Evolutionary conservation across 352 stramenopile species (phyloP), one percentile per base, ranked within the genome.

Genomic region (Plasmopara viticola): DNA sequence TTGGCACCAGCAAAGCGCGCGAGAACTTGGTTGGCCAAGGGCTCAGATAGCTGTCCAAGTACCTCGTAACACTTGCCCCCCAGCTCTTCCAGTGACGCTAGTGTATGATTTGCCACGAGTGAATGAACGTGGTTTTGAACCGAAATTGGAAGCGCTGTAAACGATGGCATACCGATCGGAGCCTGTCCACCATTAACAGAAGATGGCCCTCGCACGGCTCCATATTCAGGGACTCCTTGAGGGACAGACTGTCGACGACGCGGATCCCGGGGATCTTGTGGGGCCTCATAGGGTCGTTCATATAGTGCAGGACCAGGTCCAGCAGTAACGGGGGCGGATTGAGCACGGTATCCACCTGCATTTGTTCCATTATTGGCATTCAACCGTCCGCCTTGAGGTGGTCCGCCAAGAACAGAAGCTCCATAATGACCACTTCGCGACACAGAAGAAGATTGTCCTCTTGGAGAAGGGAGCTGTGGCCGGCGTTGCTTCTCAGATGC

Each of bases 41-140:
- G 66, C 58, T 92, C 81, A 2, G 81, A 87, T 7, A 89, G 65
- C 48, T 90, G 72, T 0, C 59, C 72, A n/a, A 92, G 70, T 44
- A 88, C 70, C 44, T 92, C 78, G 56, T 92, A 92, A 56, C 78
- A 90, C 47, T 92, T 90, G 37, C 82, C 73, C 18, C 77, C 75
- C 38, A 89, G 71, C 51, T 92, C 78, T 51, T 90, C 75, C 35
- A 92, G 55, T 14, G 77, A 86, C 8, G 68, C 41, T 46, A 92
- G 51, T 14, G 74, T 76, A 10, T 60, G 71, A 35, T 69, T 77
- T 8, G 66, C 69, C 17, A 78, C 77, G 53, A 92, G 73, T 47
- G 68, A 67, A 48, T 78, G 64, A 51, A 92, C 50, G 44, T 87
- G 76, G 43, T 78, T 78, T 42, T 89, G 82, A 48, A 89, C 74